Percentiles rank a stretch among this genome's conserved stretches.
Evolutionary conservation across 139 green algal genomes (phyloP).

Genomic region (Volvox africanus): DNA sequence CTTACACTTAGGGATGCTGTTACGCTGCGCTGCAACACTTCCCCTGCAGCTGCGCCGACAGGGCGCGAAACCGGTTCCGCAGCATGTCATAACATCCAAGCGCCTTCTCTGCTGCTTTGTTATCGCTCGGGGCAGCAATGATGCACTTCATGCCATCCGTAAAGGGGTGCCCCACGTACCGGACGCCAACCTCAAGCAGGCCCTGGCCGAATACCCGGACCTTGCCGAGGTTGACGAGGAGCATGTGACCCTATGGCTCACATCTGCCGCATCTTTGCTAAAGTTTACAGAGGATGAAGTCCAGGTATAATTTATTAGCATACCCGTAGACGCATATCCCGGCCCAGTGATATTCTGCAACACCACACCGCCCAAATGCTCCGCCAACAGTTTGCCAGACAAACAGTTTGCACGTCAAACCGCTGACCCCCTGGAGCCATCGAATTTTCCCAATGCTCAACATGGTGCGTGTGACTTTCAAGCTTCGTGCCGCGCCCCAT

Average conservation of each 20-base stretch:
- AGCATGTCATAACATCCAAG: background rate
- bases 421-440: too few species aligned
- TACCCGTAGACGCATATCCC: too few species aligned
- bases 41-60: background rate
- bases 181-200: background rate
- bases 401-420: too few species aligned
- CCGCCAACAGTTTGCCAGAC: too few species aligned
- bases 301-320: background rate
- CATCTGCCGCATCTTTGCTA: background rate
- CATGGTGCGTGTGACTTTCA: too few species aligned
- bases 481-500: too few species aligned
- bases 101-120: background rate
- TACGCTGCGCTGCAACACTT: background rate
- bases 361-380: too few species aligned
- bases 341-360: too few species aligned
- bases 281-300: background rate
- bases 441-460: too few species aligned
- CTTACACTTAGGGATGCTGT: background rate
- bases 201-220: constrained; percentile 15
- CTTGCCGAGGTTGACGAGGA: constrained; percentile 1
- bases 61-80: background rate
- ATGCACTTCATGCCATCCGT: background rate
- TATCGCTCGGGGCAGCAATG: background rate
- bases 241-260: background rate
- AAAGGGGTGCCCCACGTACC: background rate